Evolutionary conservation across 2,329 filamentous ascomycete genomes (phyloP).

Genomic region (Albifimbria verrucaria): DNA sequence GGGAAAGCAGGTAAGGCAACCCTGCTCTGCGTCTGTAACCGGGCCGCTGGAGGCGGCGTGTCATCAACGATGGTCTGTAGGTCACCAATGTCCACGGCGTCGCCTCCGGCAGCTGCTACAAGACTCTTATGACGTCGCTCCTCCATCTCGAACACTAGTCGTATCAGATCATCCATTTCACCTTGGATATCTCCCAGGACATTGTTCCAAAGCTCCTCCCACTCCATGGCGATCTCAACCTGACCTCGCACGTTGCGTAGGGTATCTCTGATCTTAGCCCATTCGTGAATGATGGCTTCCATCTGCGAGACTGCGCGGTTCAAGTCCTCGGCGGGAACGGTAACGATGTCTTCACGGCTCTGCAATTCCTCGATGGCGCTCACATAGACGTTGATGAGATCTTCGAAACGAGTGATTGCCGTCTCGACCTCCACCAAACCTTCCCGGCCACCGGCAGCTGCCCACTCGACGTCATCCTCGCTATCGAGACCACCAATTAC

Average conservation of each 20-base stretch:
- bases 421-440: constrained; percentile 70
- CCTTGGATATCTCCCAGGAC: constrained; percentile 90
- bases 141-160: constrained; percentile 95
- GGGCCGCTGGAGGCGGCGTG: constrained; percentile 56
- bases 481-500: constrained; percentile 87
- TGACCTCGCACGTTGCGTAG: constrained; percentile 80
- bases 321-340: constrained; percentile 69
- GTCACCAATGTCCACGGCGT: constrained; percentile 77
- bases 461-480: constrained; percentile 98
- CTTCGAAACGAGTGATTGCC: constrained; percentile 80
- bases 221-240: constrained; percentile 97
- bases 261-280: constrained; percentile 75
- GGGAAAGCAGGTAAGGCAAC: constrained; percentile 67
- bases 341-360: constrained; percentile 68
- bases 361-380: constrained; percentile 92
- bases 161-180: constrained; percentile 75
- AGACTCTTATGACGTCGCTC: constrained; percentile 84
- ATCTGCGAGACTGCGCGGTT: constrained; percentile 78
- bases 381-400: constrained; percentile 88
- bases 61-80: constrained; percentile 93
- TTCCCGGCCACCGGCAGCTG: constrained; percentile 79
- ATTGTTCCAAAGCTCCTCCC: constrained; percentile 94
- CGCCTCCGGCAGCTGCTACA: constrained; percentile 57
- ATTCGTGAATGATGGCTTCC: constrained; percentile 80
- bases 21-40: constrained; percentile 57